Percentiles rank a stretch among this genome's conserved stretches.
Evolutionary conservation across 208 protist genomes (phyloP).

Genomic region (Wallacemonas sp.): DNA sequence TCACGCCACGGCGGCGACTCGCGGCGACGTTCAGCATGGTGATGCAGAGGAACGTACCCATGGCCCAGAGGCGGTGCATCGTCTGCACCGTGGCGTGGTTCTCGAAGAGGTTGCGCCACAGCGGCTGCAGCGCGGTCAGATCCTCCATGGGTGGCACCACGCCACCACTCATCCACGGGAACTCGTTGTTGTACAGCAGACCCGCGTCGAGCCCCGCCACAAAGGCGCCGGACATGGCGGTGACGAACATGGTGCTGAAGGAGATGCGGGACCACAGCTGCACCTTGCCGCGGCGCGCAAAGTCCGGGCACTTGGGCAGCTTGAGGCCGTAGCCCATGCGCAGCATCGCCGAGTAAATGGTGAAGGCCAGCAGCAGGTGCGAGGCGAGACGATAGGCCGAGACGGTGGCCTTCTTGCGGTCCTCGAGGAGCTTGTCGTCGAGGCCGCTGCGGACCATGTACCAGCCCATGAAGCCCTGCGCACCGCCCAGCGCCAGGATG

Average conservation of each 20-base stretch:
- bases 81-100: slow-evolving; percentile 82
- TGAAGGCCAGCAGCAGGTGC: slow-evolving; percentile 95
- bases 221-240: slow-evolving; percentile 86
- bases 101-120: slow-evolving; percentile 87
- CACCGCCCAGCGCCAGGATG: slow-evolving; percentile 62
- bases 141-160: slow-evolving; percentile 75
- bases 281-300: slow-evolving; percentile 42
- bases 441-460: slow-evolving; percentile 98
- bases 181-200: slow-evolving; percentile 90
- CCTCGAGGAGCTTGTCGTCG: slow-evolving; percentile 79
- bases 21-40: slow-evolving; percentile 50
- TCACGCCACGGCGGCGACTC: slow-evolving; percentile 32
- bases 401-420: slow-evolving; percentile 69
- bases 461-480: slow-evolving; percentile 96
- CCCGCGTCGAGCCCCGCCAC: slow-evolving; percentile 92
- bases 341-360: slow-evolving; percentile 91
- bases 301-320: slow-evolving; percentile 39
- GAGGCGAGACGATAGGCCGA: slow-evolving; percentile 92
- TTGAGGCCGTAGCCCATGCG: slow-evolving; percentile 75
- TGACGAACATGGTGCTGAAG: slow-evolving; percentile 72
- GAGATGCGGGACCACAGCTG: slow-evolving; percentile 58
- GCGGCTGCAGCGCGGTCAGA: slow-evolving; percentile 57
- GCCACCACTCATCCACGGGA: slow-evolving; percentile 87
- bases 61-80: slow-evolving; percentile 71
- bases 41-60: slow-evolving; percentile 49